Evolutionary conservation across 2,329 filamentous ascomycete genomes (phyloP), one percentile per base, ranked within the genome.

Genomic region (Rutstroemia sp.): DNA sequence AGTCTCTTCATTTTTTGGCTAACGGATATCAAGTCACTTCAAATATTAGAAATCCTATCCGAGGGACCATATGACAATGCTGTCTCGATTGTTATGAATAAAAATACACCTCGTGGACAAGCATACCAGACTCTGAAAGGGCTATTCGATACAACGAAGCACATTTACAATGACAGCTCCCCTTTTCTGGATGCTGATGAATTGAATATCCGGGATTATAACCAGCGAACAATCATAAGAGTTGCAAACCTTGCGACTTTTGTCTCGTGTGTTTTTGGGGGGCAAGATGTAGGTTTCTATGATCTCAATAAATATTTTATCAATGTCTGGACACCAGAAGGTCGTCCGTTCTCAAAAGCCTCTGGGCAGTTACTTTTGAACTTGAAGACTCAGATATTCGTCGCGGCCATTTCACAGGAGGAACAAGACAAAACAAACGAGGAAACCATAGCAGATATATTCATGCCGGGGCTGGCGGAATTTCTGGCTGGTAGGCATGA

Each of bases 171-270:
- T 34, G 78, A 78, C 51, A 74, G 77, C 36, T 56, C 58, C 16
- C 49, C 63, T 5, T 85, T 86, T 52, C 71, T 83, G 3, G 79
- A 77, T 19, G 72, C 77, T 4, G 71, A 75, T n/a, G 74, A 78
- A 47, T 69, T 83, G 17, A 76, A 76, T 40, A 72, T 82, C 46
- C 72, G 73, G 6, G 76, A 79, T 21, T 67, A 72, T 2, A 70
- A 72, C 9, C 80, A 86, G 63, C 72, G 83, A 42, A 80, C 81
- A 57, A 78, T 79, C 47, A 79, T 86, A 55, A 76, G 81, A 55
- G 84, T 81, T 66, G 81, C 82, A 42, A 87, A 87, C 62, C 72
- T 85, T 49, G 83, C 83, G 10, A 84, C 82, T 0, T 86, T 85
- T 64, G 77, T 84, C 27, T 81, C 80, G 0, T 81, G 78, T 59